Conservation (phyloP, 495 filamentous ascomycete genomes). For the Daldinia loculata region DNA sequence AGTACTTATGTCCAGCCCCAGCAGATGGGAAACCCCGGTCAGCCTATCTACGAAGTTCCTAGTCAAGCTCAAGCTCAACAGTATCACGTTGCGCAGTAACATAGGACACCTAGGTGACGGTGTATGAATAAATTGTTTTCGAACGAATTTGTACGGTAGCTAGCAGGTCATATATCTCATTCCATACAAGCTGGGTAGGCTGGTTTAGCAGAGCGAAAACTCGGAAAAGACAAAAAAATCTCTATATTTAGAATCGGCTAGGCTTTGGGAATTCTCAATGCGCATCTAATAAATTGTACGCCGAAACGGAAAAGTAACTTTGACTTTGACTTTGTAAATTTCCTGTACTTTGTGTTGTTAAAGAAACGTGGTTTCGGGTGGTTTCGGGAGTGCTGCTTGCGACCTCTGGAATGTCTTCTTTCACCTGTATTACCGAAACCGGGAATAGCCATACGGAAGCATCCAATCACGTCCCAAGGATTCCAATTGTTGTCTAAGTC, state of each 20-base stretch:
- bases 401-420: slow-evolving; percentile 33
- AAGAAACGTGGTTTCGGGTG: slow-evolving; percentile 7
- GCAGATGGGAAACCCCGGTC: slow-evolving; percentile 22
- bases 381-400: slow-evolving; percentile 20
- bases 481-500: slow-evolving; percentile 20
- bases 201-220: not conserved
- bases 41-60: slow-evolving; percentile 31
- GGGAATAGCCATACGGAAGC: slow-evolving; percentile 41
- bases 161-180: not conserved
- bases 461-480: slow-evolving; percentile 27
- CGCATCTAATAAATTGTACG: not conserved
- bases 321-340: slow-evolving; percentile 6
- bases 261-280: not conserved
- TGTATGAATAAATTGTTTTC: not conserved
- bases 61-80: slow-evolving; percentile 20
- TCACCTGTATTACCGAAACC: slow-evolving; percentile 32
- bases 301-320: slow-evolving; percentile 8
- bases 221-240: not conserved
- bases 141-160: not conserved
- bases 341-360: not conserved
- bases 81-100: slow-evolving; percentile 10
- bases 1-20: slow-evolving; percentile 34
- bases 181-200: not conserved
- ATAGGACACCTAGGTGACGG: too few species aligned
- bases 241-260: not conserved